These are phyloP conservation scores for Daldinia caldariorum DNA, from an alignment of 495 filamentous ascomycete species.

Conservation along the genomic window DNA sequence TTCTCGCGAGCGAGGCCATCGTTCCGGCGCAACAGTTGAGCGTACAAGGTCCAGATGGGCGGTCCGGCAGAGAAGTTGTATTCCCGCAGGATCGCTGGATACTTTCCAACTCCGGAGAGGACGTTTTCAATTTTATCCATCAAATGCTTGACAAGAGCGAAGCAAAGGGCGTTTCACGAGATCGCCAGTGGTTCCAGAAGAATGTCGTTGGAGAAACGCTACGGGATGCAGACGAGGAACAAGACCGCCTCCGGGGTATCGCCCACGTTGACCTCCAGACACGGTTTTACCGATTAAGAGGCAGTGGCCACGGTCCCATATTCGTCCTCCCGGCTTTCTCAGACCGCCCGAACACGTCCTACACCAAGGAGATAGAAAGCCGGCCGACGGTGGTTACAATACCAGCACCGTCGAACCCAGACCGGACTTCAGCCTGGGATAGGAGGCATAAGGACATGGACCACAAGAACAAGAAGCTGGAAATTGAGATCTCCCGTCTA, in stretches of 20 bases:
- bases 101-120: constrained; percentile 62
- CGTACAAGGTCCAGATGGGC: constrained; percentile 50
- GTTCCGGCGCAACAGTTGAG: constrained; percentile 55
- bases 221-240: constrained; percentile 14
- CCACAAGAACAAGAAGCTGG: constrained; percentile 15
- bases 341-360: constrained; percentile 53
- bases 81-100: constrained; percentile 63
- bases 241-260: constrained; percentile 52
- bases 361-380: constrained; percentile 54
- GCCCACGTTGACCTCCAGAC: constrained; percentile 55
- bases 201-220: constrained; percentile 49
- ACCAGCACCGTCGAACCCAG: constrained; percentile 50
- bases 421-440: constrained; percentile 50
- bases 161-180: constrained; percentile 41
- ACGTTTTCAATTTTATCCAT: constrained; percentile 56
- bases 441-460: constrained; percentile 42
- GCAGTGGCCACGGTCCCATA: constrained; percentile 52
- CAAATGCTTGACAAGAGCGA: constrained; percentile 58
- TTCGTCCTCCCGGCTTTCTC: constrained; percentile 62
- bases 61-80: constrained; percentile 52
- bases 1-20: constrained; percentile 58
- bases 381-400: constrained; percentile 58
- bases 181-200: constrained; percentile 33
- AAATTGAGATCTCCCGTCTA: constrained; percentile 1
- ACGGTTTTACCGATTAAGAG: constrained; percentile 58